Conservation (phyloP, 345 rosid genomes). For the Populus pruinosa region DNA sequence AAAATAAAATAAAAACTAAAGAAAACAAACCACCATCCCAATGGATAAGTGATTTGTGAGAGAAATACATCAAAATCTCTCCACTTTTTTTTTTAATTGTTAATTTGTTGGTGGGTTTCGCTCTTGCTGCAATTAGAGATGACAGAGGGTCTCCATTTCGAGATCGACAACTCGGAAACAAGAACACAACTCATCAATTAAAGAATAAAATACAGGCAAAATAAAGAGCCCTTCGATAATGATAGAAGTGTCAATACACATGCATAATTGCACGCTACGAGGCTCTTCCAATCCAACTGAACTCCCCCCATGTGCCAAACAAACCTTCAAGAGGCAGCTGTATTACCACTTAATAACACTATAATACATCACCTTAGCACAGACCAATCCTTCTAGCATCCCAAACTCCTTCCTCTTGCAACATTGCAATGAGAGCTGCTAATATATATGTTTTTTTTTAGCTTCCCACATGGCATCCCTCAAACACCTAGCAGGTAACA, state of each 20-base stretch:
- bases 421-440: conserved; percentile 16
- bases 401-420: conserved; percentile 11
- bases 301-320: conserved; percentile 9
- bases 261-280: conserved; percentile 19
- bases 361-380: conserved; percentile 30
- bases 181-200: conserved; percentile 15
- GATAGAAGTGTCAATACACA: conserved; percentile 23
- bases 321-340: conserved; percentile 25
- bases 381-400: conserved; percentile 20
- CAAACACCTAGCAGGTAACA: conserved; percentile 47
- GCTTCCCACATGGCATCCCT: conserved; percentile 4
- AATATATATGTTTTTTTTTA: not conserved
- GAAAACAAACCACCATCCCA: too few species aligned
- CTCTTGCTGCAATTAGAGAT: not conserved
- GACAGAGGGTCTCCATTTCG: not conserved
- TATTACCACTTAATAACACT: conserved; percentile 6
- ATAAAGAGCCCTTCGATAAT: conserved; percentile 15
- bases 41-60: too few species aligned
- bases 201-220: conserved; percentile 15
- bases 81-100: too few species aligned
- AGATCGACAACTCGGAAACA: not conserved
- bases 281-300: conserved; percentile 4
- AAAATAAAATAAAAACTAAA: too few species aligned
- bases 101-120: too few species aligned
- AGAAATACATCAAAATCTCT: too few species aligned